phyloP scores from a whole-genome alignment of 768 basidiomycete genomes.

The Dacryopinax spathularia region DNA sequence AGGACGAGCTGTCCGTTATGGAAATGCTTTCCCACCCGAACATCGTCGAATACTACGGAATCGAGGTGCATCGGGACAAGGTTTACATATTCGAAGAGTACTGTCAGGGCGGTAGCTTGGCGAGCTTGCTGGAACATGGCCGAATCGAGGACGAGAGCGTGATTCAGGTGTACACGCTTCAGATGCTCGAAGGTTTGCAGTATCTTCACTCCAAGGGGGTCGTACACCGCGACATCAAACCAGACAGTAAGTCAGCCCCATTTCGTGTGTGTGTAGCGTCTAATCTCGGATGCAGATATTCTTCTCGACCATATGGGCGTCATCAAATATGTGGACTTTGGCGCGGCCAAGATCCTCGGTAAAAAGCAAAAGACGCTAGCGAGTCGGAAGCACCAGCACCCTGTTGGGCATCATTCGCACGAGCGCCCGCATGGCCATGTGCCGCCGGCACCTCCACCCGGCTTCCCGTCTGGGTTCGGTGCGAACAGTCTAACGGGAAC shows the following conservation, averaged over 20 bases:
- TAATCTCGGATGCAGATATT: slow-evolving; percentile 47
- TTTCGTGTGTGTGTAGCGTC: slow-evolving; percentile 8
- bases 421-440: neutral
- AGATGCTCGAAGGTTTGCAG: slow-evolving; percentile 86
- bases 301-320: slow-evolving; percentile 78
- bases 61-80: slow-evolving; percentile 96
- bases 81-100: slow-evolving; percentile 99
- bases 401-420: neutral
- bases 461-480: neutral
- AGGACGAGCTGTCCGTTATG: slow-evolving; percentile 94
- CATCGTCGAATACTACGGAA: slow-evolving; percentile 96
- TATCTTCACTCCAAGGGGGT: slow-evolving; percentile 89
- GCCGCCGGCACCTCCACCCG: neutral
- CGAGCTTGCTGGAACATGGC: slow-evolving; percentile 76
- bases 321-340: slow-evolving; percentile 95
- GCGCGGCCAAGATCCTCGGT: slow-evolving; percentile 89
- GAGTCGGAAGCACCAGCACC: slow-evolving; percentile 15
- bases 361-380: slow-evolving; percentile 72
- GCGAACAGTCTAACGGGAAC: slow-evolving; percentile 82
- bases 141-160: slow-evolving; percentile 94
- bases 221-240: slow-evolving; percentile 94
- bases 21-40: slow-evolving; percentile 95
- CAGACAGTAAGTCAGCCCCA: slow-evolving; percentile 63
- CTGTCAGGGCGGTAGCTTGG: slow-evolving; percentile 90
- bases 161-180: slow-evolving; percentile 88